phyloP scores from a whole-genome alignment of 345 rosid species.

The Laguncularia racemosa region DNA sequence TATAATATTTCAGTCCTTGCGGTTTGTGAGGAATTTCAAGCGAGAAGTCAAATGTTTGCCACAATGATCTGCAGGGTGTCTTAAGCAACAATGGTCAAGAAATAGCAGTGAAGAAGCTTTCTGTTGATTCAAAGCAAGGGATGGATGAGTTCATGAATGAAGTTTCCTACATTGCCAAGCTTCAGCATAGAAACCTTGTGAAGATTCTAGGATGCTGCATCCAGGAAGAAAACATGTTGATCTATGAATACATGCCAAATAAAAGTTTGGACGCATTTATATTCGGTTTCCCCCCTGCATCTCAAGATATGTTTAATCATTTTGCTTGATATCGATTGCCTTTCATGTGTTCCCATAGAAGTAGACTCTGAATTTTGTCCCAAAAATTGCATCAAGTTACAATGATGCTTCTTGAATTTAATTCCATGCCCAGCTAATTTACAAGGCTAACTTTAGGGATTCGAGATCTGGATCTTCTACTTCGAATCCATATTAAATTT shows the following conservation, averaged over 20 bases:
- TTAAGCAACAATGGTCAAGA: constrained; percentile 9
- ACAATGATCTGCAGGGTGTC: constrained; percentile 8
- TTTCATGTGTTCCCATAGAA: no score
- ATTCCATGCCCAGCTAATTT: no score
- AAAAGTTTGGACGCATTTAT: constrained; percentile 34
- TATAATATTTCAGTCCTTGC: no score
- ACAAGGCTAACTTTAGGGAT: no score
- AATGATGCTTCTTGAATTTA: no score
- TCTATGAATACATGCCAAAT: constrained; percentile 47
- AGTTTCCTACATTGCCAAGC: constrained; percentile 17
- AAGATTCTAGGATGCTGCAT: constrained; percentile 32
- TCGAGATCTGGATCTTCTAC: no score
- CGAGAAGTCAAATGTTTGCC: no score
- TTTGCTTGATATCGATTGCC: no score
- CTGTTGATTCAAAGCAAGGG: constrained; percentile 10
- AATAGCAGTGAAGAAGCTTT: constrained; percentile 14
- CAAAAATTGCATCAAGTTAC: no score
- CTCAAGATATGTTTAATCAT: no score
- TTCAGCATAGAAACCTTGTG: constrained; percentile 38
- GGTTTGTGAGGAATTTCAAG: no score
- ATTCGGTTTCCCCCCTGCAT: constrained; percentile 20
- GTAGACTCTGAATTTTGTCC: background rate
- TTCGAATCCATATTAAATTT: no score
- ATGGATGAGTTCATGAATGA: constrained; percentile 11
- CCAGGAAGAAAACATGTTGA: constrained; percentile 29